Evolutionary conservation across 352 stramenopile genomes (phyloP), one percentile per base, ranked within the genome.

Genomic region (Phytophthora colocasiae): DNA sequence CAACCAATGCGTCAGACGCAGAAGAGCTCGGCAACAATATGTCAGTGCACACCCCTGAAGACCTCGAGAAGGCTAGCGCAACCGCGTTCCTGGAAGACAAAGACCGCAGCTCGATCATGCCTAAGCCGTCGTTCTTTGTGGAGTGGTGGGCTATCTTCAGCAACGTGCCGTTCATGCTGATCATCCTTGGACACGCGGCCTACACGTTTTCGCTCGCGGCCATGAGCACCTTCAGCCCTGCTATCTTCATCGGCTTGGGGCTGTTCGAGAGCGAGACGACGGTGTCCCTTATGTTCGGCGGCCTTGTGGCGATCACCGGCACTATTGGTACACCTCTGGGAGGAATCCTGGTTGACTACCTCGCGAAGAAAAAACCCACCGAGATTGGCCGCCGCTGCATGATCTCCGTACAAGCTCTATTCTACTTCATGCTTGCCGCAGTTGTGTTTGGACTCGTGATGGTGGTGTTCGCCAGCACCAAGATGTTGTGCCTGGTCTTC

Each of bases 321-420:
- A 91, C 96, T 3, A 75, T 97, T 38, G 94, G 91, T 36, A 98
- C 93, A 24, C 84, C 91, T 1, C 7, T 97, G 10, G 95, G 95
- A 17, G 95, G 92, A 6, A 61, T 96, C 6, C 40, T 98, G 12
- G 72, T 95, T 15, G 85, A 95, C 32, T 60, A 63, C 3, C 46
- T 89, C 8, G 76, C 71, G 12, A 81, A 80, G 50, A 66, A 75
- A 29, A 69, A 76, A 8, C 46, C 65, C 3, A 45, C 69, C 26
- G 67, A 60, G 24, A 77, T 71, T 43, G 75, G 70, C 2, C 59
- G 75, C 32, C 83, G 85, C 31, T 80, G 77, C 24, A 80, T 81
- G 59, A 66, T 89, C 29, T 75, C 88, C 0, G 76, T 93, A 2
- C 50, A 78, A n/a, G 78, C 86, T 52, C 79, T 96, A 39, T 89